Base-by-base conservation (phyloP, 306 rosid species). In the Trifolium pratense region DNA sequence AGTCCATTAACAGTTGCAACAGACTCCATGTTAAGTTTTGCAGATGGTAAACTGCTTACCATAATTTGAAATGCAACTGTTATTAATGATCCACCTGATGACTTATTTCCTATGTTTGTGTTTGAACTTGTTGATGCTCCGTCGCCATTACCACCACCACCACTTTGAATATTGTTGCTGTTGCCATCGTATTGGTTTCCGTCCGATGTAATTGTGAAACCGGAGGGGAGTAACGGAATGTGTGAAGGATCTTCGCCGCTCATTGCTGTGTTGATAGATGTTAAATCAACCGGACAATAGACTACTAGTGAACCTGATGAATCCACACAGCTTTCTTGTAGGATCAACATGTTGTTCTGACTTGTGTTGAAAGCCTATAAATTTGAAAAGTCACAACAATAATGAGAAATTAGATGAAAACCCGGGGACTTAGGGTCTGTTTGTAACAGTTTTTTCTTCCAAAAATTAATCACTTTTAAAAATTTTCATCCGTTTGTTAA, bases 301-400 rank as follows among this genome's bases (percentile, higher is more conserved):
- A 94, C 97, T 16, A 94, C 94, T 0, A 94, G 42, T n/a, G 97
- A 89, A 1, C 98, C 97, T 0, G 97, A 86, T 0, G 95, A 66
- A 81, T 94, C 98, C 65, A 87, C 81, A 88, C 97, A 91, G 52
- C 96, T 91, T 86, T 94, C 97, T 74, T 94, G 98, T n/a, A 94
- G 98, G 26, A 94, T 89, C 73, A 94, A 52, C 92, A 86, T 91
- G 88, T 89, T 94, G 90, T 88, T 94, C 75, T 94, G 98, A 72
- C 91, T 87, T 0, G 92, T 84, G 84, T 91, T 91, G 82, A 83
- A 82, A 0, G 92, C 98, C 74, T 69, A 7, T 17, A 17, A 7
- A 13, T 2, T 56, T 23, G 0, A 5, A 56, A 21, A 23, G 1
- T 1, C 2, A 21, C 0, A 11, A 11, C 23, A 11, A 4, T 6